Base-by-base conservation (phyloP, 352 stramenopile genomes). In the Elongisporangium prolatum region DNA sequence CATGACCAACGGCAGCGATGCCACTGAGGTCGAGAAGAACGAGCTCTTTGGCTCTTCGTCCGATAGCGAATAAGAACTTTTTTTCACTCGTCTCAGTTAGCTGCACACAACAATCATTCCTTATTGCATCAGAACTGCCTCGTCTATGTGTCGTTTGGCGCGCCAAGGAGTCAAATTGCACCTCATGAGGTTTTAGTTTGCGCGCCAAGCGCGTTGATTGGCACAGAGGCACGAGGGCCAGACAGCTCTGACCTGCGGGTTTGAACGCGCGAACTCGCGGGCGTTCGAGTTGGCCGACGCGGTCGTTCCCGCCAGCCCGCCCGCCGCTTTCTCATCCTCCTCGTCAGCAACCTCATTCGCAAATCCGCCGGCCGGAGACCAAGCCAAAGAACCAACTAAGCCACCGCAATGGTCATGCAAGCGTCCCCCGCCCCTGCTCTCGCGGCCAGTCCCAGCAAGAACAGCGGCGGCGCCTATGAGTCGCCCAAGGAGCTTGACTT, bases 31-130 rank as follows among this genome's bases (percentile, higher is more conserved):
- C 8, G 80, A 89, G 60, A 91, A 91, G 68, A 86, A 89, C 59
- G 84, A 93, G 67, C 75, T 93, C 17, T 93, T 93, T 63, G 84
- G 84, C 21, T 93, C 84, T 18, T 92, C 82, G 11, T 93, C 84
- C 2, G 84, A 92, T 53, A 76, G 77, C 49, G 84, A 93, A 28
- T 93, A 91, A 68, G 25, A 28, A 4, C n/a, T n/a, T n/a, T n/a
- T n/a, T n/a, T n/a, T n/a, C n/a, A n/a, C n/a, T n/a, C n/a, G n/a
- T n/a, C n/a, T n/a, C n/a, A n/a, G n/a, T n/a, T 9, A 40, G 9
- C 28, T 13, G 4, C 1, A 13, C 28, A 9, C 28, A 14, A 13
- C 28, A 40, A 40, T 44, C 34, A 44, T 44, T 17, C 34, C 34
- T 44, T n/a, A n/a, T n/a, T n/a, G n/a, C n/a, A n/a, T n/a, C n/a